Percentiles rank a stretch among this genome's conserved stretches.
phyloP scores from a whole-genome alignment of 768 basidiomycete genomes.

The Russula emetica region DNA sequence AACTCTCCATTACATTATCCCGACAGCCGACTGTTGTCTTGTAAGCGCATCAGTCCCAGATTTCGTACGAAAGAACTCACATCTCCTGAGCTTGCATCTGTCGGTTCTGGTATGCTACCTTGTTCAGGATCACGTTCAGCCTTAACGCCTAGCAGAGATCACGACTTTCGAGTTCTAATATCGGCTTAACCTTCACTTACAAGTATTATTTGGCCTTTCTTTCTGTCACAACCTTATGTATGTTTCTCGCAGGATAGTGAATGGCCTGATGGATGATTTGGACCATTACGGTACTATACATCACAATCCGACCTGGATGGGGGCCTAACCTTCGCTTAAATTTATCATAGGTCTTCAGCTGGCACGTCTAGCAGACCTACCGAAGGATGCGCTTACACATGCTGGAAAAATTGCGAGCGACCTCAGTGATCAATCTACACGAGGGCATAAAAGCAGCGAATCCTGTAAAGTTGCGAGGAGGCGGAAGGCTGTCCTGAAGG shows the following conservation, averaged over 20 bases:
- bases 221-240: not conserved
- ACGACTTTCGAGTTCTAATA: slow-evolving; percentile 48
- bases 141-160: slow-evolving; percentile 42
- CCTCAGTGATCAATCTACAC: slow-evolving; percentile 55
- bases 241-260: slow-evolving; percentile 53
- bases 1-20: slow-evolving; percentile 72
- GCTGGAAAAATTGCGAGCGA: slow-evolving; percentile 55
- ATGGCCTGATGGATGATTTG: slow-evolving; percentile 57
- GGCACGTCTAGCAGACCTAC: slow-evolving; percentile 83
- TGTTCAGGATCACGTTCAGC: not conserved
- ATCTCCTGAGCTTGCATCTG: slow-evolving; percentile 62
- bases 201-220: slow-evolving; percentile 42
- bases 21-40: slow-evolving; percentile 75
- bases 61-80: not conserved
- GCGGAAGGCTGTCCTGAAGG: slow-evolving; percentile 65
- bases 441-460: slow-evolving; percentile 56
- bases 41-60: slow-evolving; percentile 42
- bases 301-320: not conserved
- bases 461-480: slow-evolving; percentile 54
- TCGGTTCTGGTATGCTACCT: slow-evolving; percentile 34
- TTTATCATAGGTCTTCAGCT: slow-evolving; percentile 71
- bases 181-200: slow-evolving; percentile 76
- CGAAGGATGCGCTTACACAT: slow-evolving; percentile 60
- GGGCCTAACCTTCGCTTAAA: slow-evolving; percentile 3
- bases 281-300: slow-evolving; percentile 66